Base-by-base conservation (phyloP, 371 early-diverging fungal genomes). In the Batkoa obscura region DNA sequence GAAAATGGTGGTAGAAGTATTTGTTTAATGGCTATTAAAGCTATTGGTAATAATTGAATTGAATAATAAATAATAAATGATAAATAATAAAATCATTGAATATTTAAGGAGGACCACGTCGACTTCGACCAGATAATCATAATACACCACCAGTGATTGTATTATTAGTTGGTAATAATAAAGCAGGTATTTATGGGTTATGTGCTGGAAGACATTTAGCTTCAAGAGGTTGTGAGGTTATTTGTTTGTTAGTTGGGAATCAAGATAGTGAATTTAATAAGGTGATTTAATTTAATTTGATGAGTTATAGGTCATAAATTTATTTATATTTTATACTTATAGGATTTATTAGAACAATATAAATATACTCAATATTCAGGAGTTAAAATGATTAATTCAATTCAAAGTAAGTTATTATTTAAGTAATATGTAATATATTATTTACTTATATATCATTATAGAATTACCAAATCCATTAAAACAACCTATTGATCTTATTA, bases 1-100 rank as follows among this genome's bases (percentile, higher is more conserved):
- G 88, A 87, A 62, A 87, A 86, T 65, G 86, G 79, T 8, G 90
- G 86, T 1, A 70, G 85, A 23, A 75, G 84, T n/a, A 68, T 75
- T 1, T 75, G 82, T 30, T 69, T 78, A 69, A 62, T 84, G 66
- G 74, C 72, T 34, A 64, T 85, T 32, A 80, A 83, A 52, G 72
- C 75, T 13, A 58, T 85, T 3, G 80, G 71, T 67, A 23, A 23
- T 23, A 23, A 23, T 23, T 23, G 23, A 23, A 23, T 23, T 23
- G 23, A 46, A 32, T 30, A 49, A 3, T 30, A 45, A 48, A 13
- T 5, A 8, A 15, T 5, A 31, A 36, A 30, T 0, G 4, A n/a
- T 2, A 17, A 30, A 31, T n/a, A 4, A 13, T 8, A 46, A 43
- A 45, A 1, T 60, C 61, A 47, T 30, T 56, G 17, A 49, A 47